Percentiles rank a stretch among this genome's conserved stretches.
These are phyloP conservation scores for Paralagenidium karlingii DNA, from an alignment of 352 stramenopile genomes.

Conservation along the genomic window DNA sequence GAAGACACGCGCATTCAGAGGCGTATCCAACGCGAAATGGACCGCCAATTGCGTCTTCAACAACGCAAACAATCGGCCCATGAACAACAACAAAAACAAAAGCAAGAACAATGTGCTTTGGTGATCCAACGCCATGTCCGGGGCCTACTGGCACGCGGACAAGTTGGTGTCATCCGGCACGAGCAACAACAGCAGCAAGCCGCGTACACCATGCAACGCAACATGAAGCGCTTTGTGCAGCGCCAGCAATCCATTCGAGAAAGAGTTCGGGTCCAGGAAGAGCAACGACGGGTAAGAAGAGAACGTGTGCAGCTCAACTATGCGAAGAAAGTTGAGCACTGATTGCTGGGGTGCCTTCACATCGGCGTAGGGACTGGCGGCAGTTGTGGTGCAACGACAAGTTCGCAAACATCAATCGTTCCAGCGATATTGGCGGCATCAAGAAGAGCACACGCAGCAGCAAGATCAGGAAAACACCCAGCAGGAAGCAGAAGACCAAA, in stretches of 20 bases:
- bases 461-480: not conserved
- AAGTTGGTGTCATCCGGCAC: constrained; percentile 3
- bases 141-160: constrained; percentile 16
- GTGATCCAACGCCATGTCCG: constrained; percentile 25
- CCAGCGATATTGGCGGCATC: not conserved
- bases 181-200: constrained; percentile 9
- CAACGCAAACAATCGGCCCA: constrained; percentile 27
- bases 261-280: constrained; percentile 10
- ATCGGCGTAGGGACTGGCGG: constrained; percentile 23
- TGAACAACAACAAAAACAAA: constrained; percentile 24
- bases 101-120: constrained; percentile 20
- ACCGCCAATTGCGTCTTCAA: constrained; percentile 30
- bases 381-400: constrained; percentile 30
- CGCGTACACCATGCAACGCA: constrained; percentile 16
- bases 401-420: constrained; percentile 14
- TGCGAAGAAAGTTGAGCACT: too few species aligned
- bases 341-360: too few species aligned
- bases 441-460: constrained; percentile 2
- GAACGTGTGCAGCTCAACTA: too few species aligned
- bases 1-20: constrained; percentile 21
- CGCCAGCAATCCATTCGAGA: constrained; percentile 9
- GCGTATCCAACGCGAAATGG: constrained; percentile 21
- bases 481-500: too few species aligned
- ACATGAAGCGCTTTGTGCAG: constrained; percentile 15
- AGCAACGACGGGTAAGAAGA: too few species aligned